phyloP scores from a whole-genome alignment of 2,329 filamentous ascomycete species.

The Neonectria ditissima region DNA sequence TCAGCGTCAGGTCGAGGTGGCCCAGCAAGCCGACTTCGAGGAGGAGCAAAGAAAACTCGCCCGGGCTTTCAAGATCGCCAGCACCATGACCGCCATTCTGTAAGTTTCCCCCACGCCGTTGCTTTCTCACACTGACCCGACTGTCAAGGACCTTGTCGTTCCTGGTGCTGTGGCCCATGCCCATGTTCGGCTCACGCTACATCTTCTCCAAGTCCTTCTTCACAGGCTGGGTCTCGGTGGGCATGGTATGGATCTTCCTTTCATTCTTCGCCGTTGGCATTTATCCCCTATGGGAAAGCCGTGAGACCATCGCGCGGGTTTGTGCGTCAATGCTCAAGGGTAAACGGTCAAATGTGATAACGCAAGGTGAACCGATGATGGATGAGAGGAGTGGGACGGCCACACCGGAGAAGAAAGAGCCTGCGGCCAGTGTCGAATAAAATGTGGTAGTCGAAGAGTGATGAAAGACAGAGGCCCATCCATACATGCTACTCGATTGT shows the following conservation, averaged over 20 bases:
- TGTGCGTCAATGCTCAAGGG: slow-evolving; percentile 26
- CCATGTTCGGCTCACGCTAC: slow-evolving; percentile 85
- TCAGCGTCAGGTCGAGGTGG: slow-evolving; percentile 33
- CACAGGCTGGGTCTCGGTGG: slow-evolving; percentile 77
- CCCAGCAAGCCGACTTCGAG: slow-evolving; percentile 52
- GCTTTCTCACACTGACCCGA: slow-evolving; percentile 18
- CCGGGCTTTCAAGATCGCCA: slow-evolving; percentile 62
- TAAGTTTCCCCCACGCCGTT: slow-evolving; percentile 16
- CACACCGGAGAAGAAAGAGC: slow-evolving; percentile 27
- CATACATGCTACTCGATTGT: too few relatives aligned
- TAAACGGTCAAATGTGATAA: slow-evolving; percentile 28
- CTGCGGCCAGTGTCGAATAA: not conserved
- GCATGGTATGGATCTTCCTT: slow-evolving; percentile 78
- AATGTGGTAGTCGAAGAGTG: not conserved
- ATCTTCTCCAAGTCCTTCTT: slow-evolving; percentile 72
- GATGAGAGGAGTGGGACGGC: slow-evolving; percentile 18
- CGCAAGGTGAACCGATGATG: slow-evolving; percentile 21
- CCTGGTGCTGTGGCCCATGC: slow-evolving; percentile 78
- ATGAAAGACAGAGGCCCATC: too few relatives aligned
- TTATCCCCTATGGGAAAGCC: slow-evolving; percentile 83
- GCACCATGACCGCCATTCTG: slow-evolving; percentile 46
- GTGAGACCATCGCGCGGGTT: slow-evolving; percentile 61
- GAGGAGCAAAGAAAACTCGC: slow-evolving; percentile 62
- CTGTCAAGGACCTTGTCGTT: slow-evolving; percentile 63
- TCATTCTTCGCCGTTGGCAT: slow-evolving; percentile 78